Evolutionary conservation across 768 basidiomycete genomes (phyloP), one percentile per base, ranked within the genome.

Genomic region (Suillus discolor): DNA sequence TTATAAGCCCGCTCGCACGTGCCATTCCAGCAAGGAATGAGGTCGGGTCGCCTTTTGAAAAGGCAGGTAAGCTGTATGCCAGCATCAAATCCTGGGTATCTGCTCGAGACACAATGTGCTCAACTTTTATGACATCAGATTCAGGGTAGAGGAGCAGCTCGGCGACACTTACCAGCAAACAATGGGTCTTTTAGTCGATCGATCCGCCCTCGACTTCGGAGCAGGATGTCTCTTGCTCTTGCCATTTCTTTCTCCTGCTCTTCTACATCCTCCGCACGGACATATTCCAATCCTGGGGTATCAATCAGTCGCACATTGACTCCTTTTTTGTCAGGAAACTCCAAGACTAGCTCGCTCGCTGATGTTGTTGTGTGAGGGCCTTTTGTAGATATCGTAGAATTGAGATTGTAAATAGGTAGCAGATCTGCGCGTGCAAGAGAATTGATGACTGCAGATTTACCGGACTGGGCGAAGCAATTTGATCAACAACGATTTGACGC

Each of bases 391-490:
- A 79, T 79, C 28, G 82, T 73, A 45, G 83, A 74, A n/a, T 85
- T 66, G 45, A 71, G 70, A 25, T 75, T 76, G 73, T 92, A 94
- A 9, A 91, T 80, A 9, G 87, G 82, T 23, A 92, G 74, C 11
- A 78, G 78, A 15, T 81, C 70, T 62, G 80, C 84, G 57, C 80
- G 79, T 20, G 87, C 72, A 36, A 97, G 80, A 3, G 94, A 91
- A 77, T 97, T 96, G 70, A 97, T 81, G 54, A 97, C 80, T 0
- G 93, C 84, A 59, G 92, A 92, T 81, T 97, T 97, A 16, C 96
- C 96, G 15, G 84, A 82, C 92, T 94, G 64, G 16, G 63, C n/a
- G 65, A 54, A 60, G 18, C 5, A 67, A 54, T 68, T 63, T 64
- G 54, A 42, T 36, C 39, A 34, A 61, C 61, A 63, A 20, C 8